phyloP scores from a whole-genome alignment of 1,284 basidiomycete species.

The Boletus hoseneyae region DNA sequence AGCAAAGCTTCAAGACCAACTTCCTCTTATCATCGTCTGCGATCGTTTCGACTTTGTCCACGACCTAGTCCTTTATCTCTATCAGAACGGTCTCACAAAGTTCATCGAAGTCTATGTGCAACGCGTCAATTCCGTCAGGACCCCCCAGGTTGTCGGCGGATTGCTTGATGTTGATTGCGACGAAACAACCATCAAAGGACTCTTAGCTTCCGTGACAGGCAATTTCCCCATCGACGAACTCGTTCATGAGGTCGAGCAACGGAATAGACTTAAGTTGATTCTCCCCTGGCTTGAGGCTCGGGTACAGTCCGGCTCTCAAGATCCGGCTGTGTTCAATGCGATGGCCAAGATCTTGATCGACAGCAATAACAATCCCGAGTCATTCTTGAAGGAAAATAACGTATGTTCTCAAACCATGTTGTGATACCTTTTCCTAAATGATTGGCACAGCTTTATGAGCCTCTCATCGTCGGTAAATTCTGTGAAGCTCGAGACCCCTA shows the following conservation, averaged over 20 bases:
- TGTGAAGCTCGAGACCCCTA: constrained; percentile 99
- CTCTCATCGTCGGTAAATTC: constrained; percentile 96
- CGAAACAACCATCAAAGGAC: constrained; percentile 91
- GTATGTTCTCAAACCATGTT: constrained; percentile 41
- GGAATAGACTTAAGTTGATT: constrained; percentile 96
- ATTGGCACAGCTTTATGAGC: constrained; percentile 79
- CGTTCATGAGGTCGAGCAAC: constrained; percentile 94
- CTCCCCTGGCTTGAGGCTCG: constrained; percentile 95
- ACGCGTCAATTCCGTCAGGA: constrained; percentile 94
- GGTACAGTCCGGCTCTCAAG: constrained; percentile 90
- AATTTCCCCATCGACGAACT: constrained; percentile 98
- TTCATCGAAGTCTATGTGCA: constrained; percentile 99
- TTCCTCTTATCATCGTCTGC: constrained; percentile 99
- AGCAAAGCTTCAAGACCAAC: constrained; percentile 94
- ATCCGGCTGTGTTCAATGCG: constrained; percentile 93
- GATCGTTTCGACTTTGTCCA: constrained; percentile 99
- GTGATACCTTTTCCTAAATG: background rate
- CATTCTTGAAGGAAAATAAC: constrained; percentile 98
- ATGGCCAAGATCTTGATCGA: constrained; percentile 99
- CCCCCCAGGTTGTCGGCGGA: constrained; percentile 98
- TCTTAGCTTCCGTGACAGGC: constrained; percentile 92
- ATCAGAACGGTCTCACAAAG: constrained; percentile 95
- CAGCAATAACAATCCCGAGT: constrained; percentile 97
- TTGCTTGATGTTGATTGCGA: constrained; percentile 98
- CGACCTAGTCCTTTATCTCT: constrained; percentile 97